Percentiles rank a stretch among this genome's conserved stretches.
phyloP scores from a whole-genome alignment of 2,329 filamentous ascomycete species.

The Arthrinium puccinioides region DNA sequence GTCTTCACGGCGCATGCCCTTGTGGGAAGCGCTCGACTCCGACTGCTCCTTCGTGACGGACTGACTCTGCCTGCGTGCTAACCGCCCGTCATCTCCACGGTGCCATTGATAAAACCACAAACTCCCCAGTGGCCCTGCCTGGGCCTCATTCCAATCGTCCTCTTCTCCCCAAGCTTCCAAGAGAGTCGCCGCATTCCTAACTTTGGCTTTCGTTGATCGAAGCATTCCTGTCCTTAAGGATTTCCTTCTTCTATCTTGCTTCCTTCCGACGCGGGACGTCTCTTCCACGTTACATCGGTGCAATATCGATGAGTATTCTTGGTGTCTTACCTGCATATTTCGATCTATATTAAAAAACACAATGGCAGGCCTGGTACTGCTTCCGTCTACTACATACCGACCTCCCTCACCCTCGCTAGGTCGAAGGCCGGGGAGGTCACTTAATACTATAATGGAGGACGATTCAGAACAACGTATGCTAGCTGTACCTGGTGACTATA shows the following conservation, averaged over 20 bases:
- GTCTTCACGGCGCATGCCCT: constrained; percentile 5
- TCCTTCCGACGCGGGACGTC: constrained; percentile 24
- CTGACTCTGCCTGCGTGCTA: constrained; percentile 16
- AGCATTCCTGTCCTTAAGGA: constrained; percentile 32
- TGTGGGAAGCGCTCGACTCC: constrained; percentile 19
- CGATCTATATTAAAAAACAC: constrained; percentile 20
- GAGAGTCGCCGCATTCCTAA: constrained; percentile 24
- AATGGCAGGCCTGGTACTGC: constrained; percentile 40
- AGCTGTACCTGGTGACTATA: constrained; percentile 17
- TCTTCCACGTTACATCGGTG: constrained; percentile 15
- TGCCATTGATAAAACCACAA: constrained; percentile 22
- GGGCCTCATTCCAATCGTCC: constrained; percentile 14
- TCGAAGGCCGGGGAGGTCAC: constrained; percentile 42
- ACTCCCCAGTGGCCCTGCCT: constrained; percentile 14
- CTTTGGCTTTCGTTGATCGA: constrained; percentile 37
- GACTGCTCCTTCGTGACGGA: constrained; percentile 11
- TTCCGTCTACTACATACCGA: constrained; percentile 34
- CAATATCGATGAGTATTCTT: constrained; percentile 12
- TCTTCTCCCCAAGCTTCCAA: constrained; percentile 22
- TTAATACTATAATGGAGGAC: constrained; percentile 63
- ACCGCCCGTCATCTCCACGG: constrained; percentile 17
- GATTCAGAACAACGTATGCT: constrained; percentile 35
- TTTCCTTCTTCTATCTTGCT: constrained; percentile 21
- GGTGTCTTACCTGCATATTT: constrained; percentile 15
- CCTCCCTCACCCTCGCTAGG: constrained; percentile 47